Evolutionary conservation across 208 protist genomes (phyloP), one percentile per base, ranked within the genome.

Genomic region (Leishmania turanica): DNA sequence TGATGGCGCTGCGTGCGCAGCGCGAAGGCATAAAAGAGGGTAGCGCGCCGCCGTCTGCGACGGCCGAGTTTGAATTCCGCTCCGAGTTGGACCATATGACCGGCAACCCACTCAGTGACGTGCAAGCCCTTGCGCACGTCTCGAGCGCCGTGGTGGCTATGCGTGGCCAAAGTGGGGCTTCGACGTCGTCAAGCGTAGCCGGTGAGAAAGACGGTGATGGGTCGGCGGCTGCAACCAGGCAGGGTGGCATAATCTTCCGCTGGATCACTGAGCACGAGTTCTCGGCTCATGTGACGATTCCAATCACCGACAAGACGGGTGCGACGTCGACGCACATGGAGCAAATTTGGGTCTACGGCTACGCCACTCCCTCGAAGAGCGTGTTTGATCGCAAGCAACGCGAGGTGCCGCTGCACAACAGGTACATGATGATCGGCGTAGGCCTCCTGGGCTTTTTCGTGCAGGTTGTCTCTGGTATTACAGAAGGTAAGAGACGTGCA

Each of bases 201-300:
- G 75, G 45, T 34, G 66, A 65, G 56, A 70, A 37, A 42, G 71
- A 0, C 1, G 79, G 69, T 31, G 62, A 13, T 7, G 47, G 74
- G n/a, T 21, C 58, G 27, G 62, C 77, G 9, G 64, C 58, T 21
- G 77, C 77, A 1, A 58, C 34, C 13, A 4, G 6, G 42, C 75
- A 83, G 9, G 91, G 91, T 17, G 79, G 66, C 60, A 87, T 91
- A 64, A 83, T 85, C 27, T 79, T 96, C 34, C 84, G 77, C 56
- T 88, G 92, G 73, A 87, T 96, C 74, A 91, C 85, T 11, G 92
- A 96, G 62, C 90, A 93, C 75, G 92, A 96, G 83, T 94, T 94
- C 76, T 84, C 89, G n/a, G 75, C 87, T 11, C 34, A 77, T 24
- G 56, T 93, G 34, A 79, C 37, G 8, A 15, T 93, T 45, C 81